A percentile compares a stretch with the other conserved stretches of the same genome.
Conservation (phyloP, 768 basidiomycete genomes). For the Auriculariales sp. region DNA sequence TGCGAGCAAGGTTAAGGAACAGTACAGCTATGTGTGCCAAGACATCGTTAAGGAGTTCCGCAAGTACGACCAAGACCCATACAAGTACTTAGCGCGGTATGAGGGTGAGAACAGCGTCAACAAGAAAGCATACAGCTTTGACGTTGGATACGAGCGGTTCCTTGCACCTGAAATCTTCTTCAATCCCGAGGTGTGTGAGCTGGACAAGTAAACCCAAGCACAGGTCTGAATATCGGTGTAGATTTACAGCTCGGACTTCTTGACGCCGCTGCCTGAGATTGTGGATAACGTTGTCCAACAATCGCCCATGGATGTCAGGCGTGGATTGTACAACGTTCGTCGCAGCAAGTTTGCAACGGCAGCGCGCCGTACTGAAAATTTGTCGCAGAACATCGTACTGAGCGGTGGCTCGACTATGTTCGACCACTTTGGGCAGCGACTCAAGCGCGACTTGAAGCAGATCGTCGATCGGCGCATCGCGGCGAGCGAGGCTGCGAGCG, state of each 20-base stretch:
- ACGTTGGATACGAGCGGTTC: slow-evolving; percentile 97
- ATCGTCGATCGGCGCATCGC: slow-evolving; percentile 85
- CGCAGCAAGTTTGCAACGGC: neutral
- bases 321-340: slow-evolving; percentile 84
- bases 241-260: slow-evolving; percentile 92
- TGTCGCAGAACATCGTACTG: slow-evolving; percentile 80
- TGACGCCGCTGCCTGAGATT: slow-evolving; percentile 90
- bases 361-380: neutral
- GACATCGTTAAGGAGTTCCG: slow-evolving; percentile 98
- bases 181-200: no score
- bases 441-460: slow-evolving; percentile 90
- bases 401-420: slow-evolving; percentile 99
- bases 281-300: slow-evolving; percentile 93
- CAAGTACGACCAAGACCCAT: slow-evolving; percentile 93
- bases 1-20: slow-evolving; percentile 92
- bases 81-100: slow-evolving; percentile 86
- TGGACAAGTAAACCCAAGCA: no score
- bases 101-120: slow-evolving; percentile 91
- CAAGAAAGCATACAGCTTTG: slow-evolving; percentile 85
- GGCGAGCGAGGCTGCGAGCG: slow-evolving; percentile 56
- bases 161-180: slow-evolving; percentile 98
- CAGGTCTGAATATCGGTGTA: no score
- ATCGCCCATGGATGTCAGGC: slow-evolving; percentile 92
- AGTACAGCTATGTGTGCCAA: slow-evolving; percentile 95
- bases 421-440: slow-evolving; percentile 92